These are phyloP conservation scores for Cardamine chenopodiifolia DNA, from an alignment of 345 rosid species.

Conservation along the genomic window DNA sequence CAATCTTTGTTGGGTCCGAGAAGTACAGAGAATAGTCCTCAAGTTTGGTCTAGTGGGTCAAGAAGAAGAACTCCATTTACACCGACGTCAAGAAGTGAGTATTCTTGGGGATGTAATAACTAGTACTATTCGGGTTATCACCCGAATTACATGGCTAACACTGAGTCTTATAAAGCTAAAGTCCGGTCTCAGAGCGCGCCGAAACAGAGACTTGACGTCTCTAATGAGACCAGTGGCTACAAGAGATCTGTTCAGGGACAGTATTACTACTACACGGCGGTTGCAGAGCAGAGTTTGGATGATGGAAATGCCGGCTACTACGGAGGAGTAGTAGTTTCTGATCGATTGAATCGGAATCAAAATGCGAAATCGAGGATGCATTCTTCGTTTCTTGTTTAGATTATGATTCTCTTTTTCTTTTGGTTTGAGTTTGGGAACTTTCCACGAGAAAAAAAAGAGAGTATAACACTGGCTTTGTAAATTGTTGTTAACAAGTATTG, in stretches of 20 bases:
- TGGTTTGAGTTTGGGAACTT: slow-evolving; percentile 19
- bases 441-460: slow-evolving; percentile 1
- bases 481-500: slow-evolving; percentile 34
- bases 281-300: slow-evolving; percentile 27
- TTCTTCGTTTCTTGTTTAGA: slow-evolving; percentile 39
- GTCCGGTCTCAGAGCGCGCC: slow-evolving; percentile 91
- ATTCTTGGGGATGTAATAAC: slow-evolving; percentile 62
- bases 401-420: neutral
- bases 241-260: slow-evolving; percentile 39
- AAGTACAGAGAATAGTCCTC: slow-evolving; percentile 77
- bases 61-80: slow-evolving; percentile 76
- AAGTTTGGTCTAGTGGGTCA: slow-evolving; percentile 58
- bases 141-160: slow-evolving; percentile 88
- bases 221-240: slow-evolving; percentile 51
- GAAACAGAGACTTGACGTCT: slow-evolving; percentile 71
- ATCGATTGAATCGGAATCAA: slow-evolving; percentile 33
- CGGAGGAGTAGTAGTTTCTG: slow-evolving; percentile 34
- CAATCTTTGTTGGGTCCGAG: slow-evolving; percentile 45
- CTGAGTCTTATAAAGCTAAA: slow-evolving; percentile 84
- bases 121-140: slow-evolving; percentile 58
- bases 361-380: slow-evolving; percentile 37
- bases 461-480: slow-evolving; percentile 25
- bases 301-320: slow-evolving; percentile 31
- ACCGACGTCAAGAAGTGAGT: slow-evolving; percentile 70
- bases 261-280: slow-evolving; percentile 29